Evolutionary conservation across 1,284 basidiomycete species (phyloP), one percentile per base, ranked within the genome.

Genomic region (Schizophyllum commune): DNA sequence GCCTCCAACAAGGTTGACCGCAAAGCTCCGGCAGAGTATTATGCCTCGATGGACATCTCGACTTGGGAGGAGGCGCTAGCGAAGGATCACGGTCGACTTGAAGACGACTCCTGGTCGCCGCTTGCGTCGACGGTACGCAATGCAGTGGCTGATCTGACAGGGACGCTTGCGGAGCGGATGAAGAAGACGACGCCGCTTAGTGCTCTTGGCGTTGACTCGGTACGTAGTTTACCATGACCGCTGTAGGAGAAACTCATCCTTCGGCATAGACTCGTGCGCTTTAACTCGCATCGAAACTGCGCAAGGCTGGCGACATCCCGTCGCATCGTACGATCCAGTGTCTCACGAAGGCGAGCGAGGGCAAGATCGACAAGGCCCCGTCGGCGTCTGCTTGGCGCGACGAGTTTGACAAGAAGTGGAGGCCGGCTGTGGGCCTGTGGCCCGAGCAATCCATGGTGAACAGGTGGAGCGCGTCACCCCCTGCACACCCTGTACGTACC

Each of bases 1-100:
- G 70, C 72, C 15, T 72, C 70, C 22, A 73, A 73, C 56, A 74
- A 74, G 66, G 70, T 74, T 56, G 73, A 74, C 59, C 67, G 73
- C 9, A 68, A 69, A 32, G 71, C 71, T 5, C 66, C 74, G 58
- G 58, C 32, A 4, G 58, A 62, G n/a, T 55, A 53, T 33, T 62
- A 62, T 39, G 15, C 32, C 27, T 5, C 52, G 47, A n/a, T 62
- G 58, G 61, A 62, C 32, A 62, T 62, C 1, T 20, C 52, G 27
- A n/a, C 33, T 22, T 62, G 61, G 61, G 61, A 62, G 32, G 4
- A n/a, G 11, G 52, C 59, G 19, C 22, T 52, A 19, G 53, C 54
- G 32, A 55, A 55, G 5, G 33, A 32, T 56, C 22, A 47, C n/a
- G 34, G 34, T 7, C 34, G 34, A 6, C 34, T 39, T 39, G 34